Evolutionary conservation across 2,329 filamentous ascomycete genomes (phyloP), one percentile per base, ranked within the genome.

Genomic region (Neobulgaria alba): DNA sequence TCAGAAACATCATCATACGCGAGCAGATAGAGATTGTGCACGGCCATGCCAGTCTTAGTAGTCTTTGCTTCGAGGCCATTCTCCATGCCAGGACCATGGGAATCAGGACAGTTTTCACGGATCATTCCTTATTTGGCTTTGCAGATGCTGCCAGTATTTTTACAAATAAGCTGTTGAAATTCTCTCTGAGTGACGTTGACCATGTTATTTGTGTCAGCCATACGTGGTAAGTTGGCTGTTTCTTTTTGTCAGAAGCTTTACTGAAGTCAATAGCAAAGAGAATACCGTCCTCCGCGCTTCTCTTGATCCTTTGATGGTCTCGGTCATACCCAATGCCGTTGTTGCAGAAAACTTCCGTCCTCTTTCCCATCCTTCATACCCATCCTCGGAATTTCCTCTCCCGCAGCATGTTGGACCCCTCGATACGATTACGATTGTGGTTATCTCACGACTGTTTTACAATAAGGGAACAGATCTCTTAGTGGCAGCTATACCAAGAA

Each of bases 161-260:
- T 44, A 93, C 90, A 21, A 98, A 98, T 61, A 98, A 98, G 67
- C 69, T 98, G 29, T 72, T 98, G 41, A 98, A 98, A 61, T 98
- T 98, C 58, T 90, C 79, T 0, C 62, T 98, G 49, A 96, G 90
- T 61, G 92, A 98, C 59, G 89, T 98, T 10, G 92, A 96, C 58
- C 92, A 98, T 71, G 89, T 93, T 47, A 94, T 98, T 34, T 98
- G 92, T 57, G 92, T 98, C 55, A 95, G 88, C 64, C 89, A 98
- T 68, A 98, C 92, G 29, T 95, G 90, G 88, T 92, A 67, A 49
- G 72, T 50, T 17, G 33, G n/a, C n/a, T n/a, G 21, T n/a, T 3
- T 26, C 14, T 10, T 8, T 17, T 23, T 38, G 5, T 17, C 12
- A 16, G 18, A 33, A 9, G 15, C 10, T 12, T 5, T 33, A 57